A percentile compares a stretch with the other conserved stretches of the same genome.
These are phyloP conservation scores for Nemania abortiva DNA, from an alignment of 2,329 filamentous ascomycete species.

Conservation along the genomic window DNA sequence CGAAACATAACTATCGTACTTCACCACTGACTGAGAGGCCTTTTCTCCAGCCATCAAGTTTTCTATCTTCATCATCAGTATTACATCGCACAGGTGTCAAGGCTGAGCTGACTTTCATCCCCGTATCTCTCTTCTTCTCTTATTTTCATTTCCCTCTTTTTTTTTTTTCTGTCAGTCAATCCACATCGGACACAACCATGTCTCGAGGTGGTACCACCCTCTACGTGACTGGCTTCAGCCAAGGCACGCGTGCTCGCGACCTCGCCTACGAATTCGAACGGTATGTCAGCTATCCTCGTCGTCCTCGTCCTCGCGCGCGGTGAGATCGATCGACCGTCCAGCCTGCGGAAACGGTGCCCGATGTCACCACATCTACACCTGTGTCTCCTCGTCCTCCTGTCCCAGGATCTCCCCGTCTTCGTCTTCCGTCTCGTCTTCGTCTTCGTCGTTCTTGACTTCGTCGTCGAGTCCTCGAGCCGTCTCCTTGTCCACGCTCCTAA, in stretches of 20 bases:
- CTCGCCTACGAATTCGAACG: conserved; percentile 99
- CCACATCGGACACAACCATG: conserved; percentile 66
- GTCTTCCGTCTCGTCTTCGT: conserved; percentile 40
- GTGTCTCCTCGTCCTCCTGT: conserved; percentile 52
- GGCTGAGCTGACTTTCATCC: conserved; percentile 11
- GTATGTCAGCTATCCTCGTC: conserved; percentile 78
- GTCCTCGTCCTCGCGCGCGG: conserved; percentile 57
- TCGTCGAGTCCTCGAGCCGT: conserved; percentile 57
- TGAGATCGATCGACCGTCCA: conserved; percentile 61
- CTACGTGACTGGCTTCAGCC: conserved; percentile 99
- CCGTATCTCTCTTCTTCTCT: not conserved
- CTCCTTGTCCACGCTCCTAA: conserved; percentile 47
- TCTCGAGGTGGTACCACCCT: conserved; percentile 94
- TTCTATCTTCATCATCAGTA: conserved; percentile 25
- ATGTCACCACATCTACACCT: conserved; percentile 50
- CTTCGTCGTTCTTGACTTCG: conserved; percentile 52
- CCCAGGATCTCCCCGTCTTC: conserved; percentile 51
- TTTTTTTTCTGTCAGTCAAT: conserved; percentile 19
- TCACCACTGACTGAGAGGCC: conserved; percentile 25
- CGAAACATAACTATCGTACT: conserved; percentile 29
- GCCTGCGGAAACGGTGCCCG: conserved; percentile 52
- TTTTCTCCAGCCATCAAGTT: conserved; percentile 37
- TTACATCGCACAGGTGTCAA: conserved; percentile 16
- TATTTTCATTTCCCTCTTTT: not conserved
- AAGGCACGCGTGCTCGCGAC: conserved; percentile 97